Percentiles rank a stretch among this genome's conserved stretches.
Evolutionary conservation across 2,329 filamentous ascomycete genomes (phyloP).

Genomic region (Fusarium acutatum): DNA sequence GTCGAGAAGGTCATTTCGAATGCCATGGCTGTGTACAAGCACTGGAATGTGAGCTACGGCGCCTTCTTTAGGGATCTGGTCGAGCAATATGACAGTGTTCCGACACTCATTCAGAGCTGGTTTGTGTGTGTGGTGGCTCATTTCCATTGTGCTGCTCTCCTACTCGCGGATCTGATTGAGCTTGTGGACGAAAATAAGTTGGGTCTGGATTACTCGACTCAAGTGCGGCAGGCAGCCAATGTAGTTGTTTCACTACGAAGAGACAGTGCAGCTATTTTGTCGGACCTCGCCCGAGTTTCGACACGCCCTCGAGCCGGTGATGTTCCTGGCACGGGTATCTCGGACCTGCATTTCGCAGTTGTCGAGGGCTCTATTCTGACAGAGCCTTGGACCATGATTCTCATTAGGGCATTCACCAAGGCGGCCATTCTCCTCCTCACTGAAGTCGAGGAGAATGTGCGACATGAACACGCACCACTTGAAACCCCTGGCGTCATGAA

Average conservation of each 20-base stretch:
- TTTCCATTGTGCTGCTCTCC: conserved; percentile 64
- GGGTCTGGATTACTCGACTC: conserved; percentile 39
- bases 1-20: conserved; percentile 60
- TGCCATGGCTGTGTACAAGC: conserved; percentile 59
- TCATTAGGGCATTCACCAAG: conserved; percentile 62
- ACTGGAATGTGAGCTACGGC: conserved; percentile 63
- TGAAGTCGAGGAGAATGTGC: conserved; percentile 41
- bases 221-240: conserved; percentile 39
- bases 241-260: conserved; percentile 53
- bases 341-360: conserved; percentile 61
- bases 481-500: conserved; percentile 35
- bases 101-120: conserved; percentile 66
- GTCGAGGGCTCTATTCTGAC: conserved; percentile 65
- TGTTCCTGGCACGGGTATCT: conserved; percentile 35
- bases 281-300: conserved; percentile 58
- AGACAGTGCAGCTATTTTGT: conserved; percentile 55
- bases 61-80: conserved; percentile 62
- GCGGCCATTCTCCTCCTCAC: conserved; percentile 53
- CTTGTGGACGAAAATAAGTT: conserved; percentile 54
- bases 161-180: conserved; percentile 63
- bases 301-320: conserved; percentile 46
- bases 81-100: conserved; percentile 57
- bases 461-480: conserved; percentile 36
- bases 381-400: conserved; percentile 67
- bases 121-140: conserved; percentile 66